phyloP scores from a whole-genome alignment of 2,329 filamentous ascomycete genomes.

The Ampelomyces quisqualis region DNA sequence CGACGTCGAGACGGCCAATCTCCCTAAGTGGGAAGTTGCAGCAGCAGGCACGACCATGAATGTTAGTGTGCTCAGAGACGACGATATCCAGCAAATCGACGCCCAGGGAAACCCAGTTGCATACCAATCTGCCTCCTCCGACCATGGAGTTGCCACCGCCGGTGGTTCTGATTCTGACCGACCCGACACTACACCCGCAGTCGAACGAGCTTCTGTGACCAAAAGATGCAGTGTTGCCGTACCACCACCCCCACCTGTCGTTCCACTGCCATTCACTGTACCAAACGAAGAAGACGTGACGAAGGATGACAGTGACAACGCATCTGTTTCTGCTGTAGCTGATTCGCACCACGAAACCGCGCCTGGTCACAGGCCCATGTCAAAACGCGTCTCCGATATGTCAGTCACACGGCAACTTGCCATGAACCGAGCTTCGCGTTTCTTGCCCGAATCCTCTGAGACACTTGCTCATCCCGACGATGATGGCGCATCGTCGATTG shows the following conservation, averaged over 20 bases:
- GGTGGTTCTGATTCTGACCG: constrained; percentile 7
- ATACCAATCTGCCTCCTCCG: constrained; percentile 5
- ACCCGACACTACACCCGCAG: constrained; percentile 3
- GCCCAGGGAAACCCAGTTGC: constrained; percentile 29
- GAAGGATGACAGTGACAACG: constrained; percentile 51
- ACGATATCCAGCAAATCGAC: constrained; percentile 43
- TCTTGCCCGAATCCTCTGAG: constrained; percentile 40
- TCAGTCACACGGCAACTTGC: constrained; percentile 31
- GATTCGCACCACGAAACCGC: constrained; percentile 21
- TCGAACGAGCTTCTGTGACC: constrained; percentile 1
- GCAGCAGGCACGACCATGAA: constrained; percentile 50
- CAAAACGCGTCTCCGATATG: constrained; percentile 38
- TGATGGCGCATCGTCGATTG: constrained; percentile 51
- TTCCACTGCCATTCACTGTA: constrained; percentile 67
- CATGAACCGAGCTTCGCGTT: constrained; percentile 16
- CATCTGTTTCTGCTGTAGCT: constrained; percentile 60
- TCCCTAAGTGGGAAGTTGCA: constrained; percentile 49
- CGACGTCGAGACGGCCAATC: constrained; percentile 59
- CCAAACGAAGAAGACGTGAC: constrained; percentile 50
- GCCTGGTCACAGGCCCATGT: constrained; percentile 30
- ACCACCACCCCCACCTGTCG: constrained; percentile 55
- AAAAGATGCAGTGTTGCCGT: constrained; percentile 35
- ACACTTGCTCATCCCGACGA: constrained; percentile 40
- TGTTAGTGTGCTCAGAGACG: constrained; percentile 56
- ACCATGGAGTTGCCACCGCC: neutral